Evolutionary conservation across 495 filamentous ascomycete species (phyloP).

Genomic region (Penicillium canescens): DNA sequence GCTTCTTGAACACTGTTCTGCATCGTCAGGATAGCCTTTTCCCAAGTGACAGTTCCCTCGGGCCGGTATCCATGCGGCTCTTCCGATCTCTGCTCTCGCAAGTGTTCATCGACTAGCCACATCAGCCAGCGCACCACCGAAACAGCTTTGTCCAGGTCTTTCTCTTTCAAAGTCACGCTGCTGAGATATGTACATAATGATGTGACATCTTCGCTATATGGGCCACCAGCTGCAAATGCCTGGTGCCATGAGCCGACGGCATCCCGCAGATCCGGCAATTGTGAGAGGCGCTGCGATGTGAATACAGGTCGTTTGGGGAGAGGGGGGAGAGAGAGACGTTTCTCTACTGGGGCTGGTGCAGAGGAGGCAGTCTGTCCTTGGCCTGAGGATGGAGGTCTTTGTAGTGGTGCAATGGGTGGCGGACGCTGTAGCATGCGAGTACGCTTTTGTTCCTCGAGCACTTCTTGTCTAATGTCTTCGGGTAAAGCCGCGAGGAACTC

Average conservation of each 20-base stretch:
- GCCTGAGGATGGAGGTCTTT: conserved; percentile 18
- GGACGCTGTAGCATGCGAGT: conserved; percentile 49
- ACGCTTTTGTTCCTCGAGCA: conserved; percentile 70
- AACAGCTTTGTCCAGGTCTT: conserved; percentile 72
- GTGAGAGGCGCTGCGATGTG: conserved; percentile 59
- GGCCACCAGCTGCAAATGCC: conserved; percentile 66
- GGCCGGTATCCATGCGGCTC: conserved; percentile 6
- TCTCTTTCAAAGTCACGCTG: conserved; percentile 69
- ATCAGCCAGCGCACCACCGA: conserved; percentile 68
- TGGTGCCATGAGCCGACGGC: conserved; percentile 67
- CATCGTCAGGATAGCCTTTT: conserved; percentile 52
- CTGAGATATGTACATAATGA: conserved; percentile 67
- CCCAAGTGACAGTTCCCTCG: conserved; percentile 40
- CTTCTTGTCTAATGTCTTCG: conserved; percentile 74
- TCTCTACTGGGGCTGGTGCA: conserved; percentile 22
- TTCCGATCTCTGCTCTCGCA: conserved; percentile 4
- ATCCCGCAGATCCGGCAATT: conserved; percentile 55
- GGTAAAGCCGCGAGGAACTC: conserved; percentile 81
- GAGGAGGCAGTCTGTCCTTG: background rate
- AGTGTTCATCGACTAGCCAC: conserved; percentile 64
- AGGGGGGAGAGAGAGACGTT: conserved; percentile 49
- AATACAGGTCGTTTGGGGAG: conserved; percentile 60
- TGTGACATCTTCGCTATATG: conserved; percentile 74
- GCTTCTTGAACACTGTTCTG: conserved; percentile 61
- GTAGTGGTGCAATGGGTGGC: conserved; percentile 28